Percentiles rank a stretch among this genome's conserved stretches.
Conservation (phyloP, 2,329 filamentous ascomycete genomes). For the Eutypella sp. region DNA sequence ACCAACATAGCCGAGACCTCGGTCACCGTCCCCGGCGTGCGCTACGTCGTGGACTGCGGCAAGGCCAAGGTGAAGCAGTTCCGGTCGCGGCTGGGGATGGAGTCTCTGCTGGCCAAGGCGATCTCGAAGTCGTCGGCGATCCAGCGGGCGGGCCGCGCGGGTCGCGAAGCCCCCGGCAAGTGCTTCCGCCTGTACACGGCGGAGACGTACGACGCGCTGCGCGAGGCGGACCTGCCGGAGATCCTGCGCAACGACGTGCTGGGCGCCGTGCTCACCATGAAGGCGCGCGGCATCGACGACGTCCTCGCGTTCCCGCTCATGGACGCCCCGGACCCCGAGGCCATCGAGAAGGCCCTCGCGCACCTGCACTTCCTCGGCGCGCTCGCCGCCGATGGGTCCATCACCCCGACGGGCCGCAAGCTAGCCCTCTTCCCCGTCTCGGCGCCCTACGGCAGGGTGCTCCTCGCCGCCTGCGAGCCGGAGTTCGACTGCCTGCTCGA, state of each 20-base stretch:
- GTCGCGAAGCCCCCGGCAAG: constrained; percentile 84
- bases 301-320: constrained; percentile 80
- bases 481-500: constrained; percentile 72
- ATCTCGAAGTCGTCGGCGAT: constrained; percentile 93
- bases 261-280: constrained; percentile 85
- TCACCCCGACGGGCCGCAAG: constrained; percentile 68
- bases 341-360: constrained; percentile 75
- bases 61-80: constrained; percentile 95
- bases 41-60: constrained; percentile 86
- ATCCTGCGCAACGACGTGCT: constrained; percentile 87
- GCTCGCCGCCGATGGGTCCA: constrained; percentile 63
- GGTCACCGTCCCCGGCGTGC: constrained; percentile 88
- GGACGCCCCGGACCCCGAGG: constrained; percentile 70
- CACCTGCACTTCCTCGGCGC: constrained; percentile 77
- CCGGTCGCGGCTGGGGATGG: constrained; percentile 75
- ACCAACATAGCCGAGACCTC: constrained; percentile 99
- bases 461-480: constrained; percentile 71
- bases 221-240: constrained; percentile 76
- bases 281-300: constrained; percentile 80
- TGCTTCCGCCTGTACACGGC: constrained; percentile 89
- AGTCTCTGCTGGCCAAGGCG: constrained; percentile 83
- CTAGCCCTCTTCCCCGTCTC: constrained; percentile 83
- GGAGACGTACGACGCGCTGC: constrained; percentile 62
- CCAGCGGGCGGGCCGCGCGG: constrained; percentile 85
- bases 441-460: constrained; percentile 72